A percentile compares a stretch with the other conserved stretches of the same genome.
These are phyloP conservation scores for Hymenochaete sp. DNA, from an alignment of 1,284 basidiomycete genomes.

Conservation along the genomic window DNA sequence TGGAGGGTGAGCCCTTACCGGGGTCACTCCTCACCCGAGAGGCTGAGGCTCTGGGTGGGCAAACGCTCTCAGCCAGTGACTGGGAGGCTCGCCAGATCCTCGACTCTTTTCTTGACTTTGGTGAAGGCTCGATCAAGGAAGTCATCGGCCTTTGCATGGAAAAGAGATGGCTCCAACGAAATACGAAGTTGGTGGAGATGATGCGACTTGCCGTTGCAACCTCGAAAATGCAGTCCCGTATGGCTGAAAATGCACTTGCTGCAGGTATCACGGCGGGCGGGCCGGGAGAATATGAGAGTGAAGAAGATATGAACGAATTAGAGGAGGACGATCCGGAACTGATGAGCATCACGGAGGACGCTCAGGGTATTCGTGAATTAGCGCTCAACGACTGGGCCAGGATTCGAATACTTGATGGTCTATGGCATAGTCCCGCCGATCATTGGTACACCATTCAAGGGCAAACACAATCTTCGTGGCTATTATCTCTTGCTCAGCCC, in stretches of 20 bases:
- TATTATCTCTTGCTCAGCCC: neutral
- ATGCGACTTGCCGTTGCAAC: slow-evolving; percentile 59
- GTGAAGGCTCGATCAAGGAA: slow-evolving; percentile 57
- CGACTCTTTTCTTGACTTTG: slow-evolving; percentile 59
- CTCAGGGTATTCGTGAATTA: slow-evolving; percentile 49
- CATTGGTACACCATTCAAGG: slow-evolving; percentile 37
- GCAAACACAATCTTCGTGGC: slow-evolving; percentile 11
- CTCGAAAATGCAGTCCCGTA: slow-evolving; percentile 34
- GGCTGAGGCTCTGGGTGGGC: slow-evolving; percentile 49
- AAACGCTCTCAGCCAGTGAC: slow-evolving; percentile 33
- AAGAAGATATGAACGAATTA: slow-evolving; percentile 17
- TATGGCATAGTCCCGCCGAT: slow-evolving; percentile 65
- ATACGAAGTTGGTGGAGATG: slow-evolving; percentile 57
- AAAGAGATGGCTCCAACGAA: slow-evolving; percentile 55
- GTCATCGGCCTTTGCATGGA: slow-evolving; percentile 55
- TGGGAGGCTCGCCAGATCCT: slow-evolving; percentile 59
- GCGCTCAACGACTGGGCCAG: slow-evolving; percentile 68
- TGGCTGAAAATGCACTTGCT: slow-evolving; percentile 20
- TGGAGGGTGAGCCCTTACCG: slow-evolving; percentile 6
- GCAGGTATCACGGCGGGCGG: slow-evolving; percentile 21
- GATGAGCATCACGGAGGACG: slow-evolving; percentile 51
- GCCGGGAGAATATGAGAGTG: slow-evolving; percentile 15
- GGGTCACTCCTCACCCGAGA: slow-evolving; percentile 40
- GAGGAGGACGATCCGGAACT: slow-evolving; percentile 45
- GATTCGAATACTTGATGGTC: slow-evolving; percentile 58